Conservation (phyloP, 495 filamentous ascomycete genomes). For the Penicillium turbatum region DNA sequence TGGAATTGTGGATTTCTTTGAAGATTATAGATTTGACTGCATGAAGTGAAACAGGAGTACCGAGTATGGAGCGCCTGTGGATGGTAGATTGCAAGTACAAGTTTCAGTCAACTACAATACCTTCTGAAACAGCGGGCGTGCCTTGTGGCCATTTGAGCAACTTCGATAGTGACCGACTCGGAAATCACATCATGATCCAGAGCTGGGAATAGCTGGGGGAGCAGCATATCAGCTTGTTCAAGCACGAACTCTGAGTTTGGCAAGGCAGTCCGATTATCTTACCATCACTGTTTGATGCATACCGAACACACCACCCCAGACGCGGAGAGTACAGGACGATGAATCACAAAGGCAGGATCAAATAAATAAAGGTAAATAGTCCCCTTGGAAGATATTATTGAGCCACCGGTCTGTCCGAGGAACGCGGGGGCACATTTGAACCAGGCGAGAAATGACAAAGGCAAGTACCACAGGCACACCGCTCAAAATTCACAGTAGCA, state of each 20-base stretch:
- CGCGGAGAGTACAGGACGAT: neutral
- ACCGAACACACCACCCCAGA: neutral
- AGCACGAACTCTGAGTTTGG: neutral
- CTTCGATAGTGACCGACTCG: neutral
- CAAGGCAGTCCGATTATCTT: neutral
- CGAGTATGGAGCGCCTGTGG: neutral
- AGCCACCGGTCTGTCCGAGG: neutral
- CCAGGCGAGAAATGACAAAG: neutral
- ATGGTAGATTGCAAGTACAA: neutral
- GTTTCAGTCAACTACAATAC: neutral
- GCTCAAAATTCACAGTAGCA: conserved; percentile 2
- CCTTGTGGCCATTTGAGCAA: neutral
- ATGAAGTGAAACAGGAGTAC: neutral
- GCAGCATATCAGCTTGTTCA: neutral
- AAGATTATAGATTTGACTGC: neutral
- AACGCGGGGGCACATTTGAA: neutral
- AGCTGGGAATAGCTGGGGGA: neutral
- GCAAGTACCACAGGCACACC: conserved; percentile 1
- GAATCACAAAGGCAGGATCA: neutral
- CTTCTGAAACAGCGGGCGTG: neutral
- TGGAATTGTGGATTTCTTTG: neutral
- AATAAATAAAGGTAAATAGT: neutral
- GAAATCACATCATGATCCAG: too few relatives aligned
- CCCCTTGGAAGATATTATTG: neutral
- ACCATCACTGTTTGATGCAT: neutral